Percentiles rank a stretch among this genome's conserved stretches.
These are phyloP conservation scores for Colletotrichum musicola DNA, from an alignment of 2,329 filamentous ascomycete genomes.

Conservation along the genomic window DNA sequence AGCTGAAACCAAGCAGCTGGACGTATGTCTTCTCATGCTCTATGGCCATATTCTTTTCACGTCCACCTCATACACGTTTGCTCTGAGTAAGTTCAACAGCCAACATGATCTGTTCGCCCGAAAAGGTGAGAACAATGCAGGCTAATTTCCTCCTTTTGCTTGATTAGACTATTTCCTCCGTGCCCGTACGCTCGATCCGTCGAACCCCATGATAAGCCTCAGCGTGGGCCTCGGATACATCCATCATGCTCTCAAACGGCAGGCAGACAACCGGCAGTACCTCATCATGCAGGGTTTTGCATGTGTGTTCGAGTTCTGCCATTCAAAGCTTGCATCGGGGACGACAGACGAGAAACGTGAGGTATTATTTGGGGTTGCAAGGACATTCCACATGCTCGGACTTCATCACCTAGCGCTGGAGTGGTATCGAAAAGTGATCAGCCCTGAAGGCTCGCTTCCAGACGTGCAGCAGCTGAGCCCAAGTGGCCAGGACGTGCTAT, in stretches of 20 bases:
- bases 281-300: constrained; percentile 86
- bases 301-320: constrained; percentile 82
- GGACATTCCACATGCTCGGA: constrained; percentile 72
- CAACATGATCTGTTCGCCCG: too few species aligned
- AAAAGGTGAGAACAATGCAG: neutral
- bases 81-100: constrained; percentile 71
- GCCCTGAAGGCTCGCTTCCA: neutral
- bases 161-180: constrained; percentile 82
- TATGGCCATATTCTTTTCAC: constrained; percentile 92
- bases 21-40: constrained; percentile 85
- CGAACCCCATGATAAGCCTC: constrained; percentile 83
- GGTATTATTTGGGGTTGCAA: constrained; percentile 84
- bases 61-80: constrained; percentile 84
- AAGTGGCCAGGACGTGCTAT: constrained; percentile 26
- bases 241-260: constrained; percentile 89
- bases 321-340: constrained; percentile 59
- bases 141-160: neutral
- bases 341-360: constrained; percentile 71
- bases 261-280: constrained; percentile 90
- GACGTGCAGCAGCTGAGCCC: constrained; percentile 3
- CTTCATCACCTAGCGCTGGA: constrained; percentile 41
- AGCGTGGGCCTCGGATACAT: constrained; percentile 87
- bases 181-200: constrained; percentile 78
- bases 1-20: constrained; percentile 61
- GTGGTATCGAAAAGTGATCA: constrained; percentile 36